Conservation (phyloP, 805 yeast species). For the Candida insectalens region DNA sequence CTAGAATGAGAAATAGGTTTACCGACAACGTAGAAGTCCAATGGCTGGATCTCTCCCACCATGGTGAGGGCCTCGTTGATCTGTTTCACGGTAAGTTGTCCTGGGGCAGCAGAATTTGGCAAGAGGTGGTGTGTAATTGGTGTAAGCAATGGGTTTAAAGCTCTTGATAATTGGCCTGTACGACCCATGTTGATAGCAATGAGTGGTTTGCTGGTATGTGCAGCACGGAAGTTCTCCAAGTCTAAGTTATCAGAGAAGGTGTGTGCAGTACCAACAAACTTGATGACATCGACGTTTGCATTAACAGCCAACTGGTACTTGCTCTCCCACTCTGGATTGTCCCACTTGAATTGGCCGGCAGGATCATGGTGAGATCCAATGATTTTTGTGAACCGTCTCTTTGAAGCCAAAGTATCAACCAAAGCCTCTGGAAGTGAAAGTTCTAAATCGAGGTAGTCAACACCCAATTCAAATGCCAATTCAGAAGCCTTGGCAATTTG, state of each 20-base stretch:
- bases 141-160: slow-evolving; percentile 64
- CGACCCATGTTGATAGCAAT: slow-evolving; percentile 79
- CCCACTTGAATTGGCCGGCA: slow-evolving; percentile 55
- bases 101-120: slow-evolving; percentile 70
- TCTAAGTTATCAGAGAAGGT: slow-evolving; percentile 56
- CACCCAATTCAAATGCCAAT: slow-evolving; percentile 67
- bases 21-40: slow-evolving; percentile 69
- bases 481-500: slow-evolving; percentile 40
- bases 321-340: slow-evolving; percentile 61
- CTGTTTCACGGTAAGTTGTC: slow-evolving; percentile 59
- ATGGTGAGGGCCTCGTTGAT: slow-evolving; percentile 46
- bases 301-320: slow-evolving; percentile 58
- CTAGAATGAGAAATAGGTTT: slow-evolving; percentile 77
- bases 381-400: slow-evolving; percentile 53
- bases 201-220: slow-evolving; percentile 51
- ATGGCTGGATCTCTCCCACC: slow-evolving; percentile 52
- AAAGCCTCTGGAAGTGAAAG: slow-evolving; percentile 54
- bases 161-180: slow-evolving; percentile 69
- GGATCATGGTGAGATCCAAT: slow-evolving; percentile 83
- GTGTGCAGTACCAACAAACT: slow-evolving; percentile 74
- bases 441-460: slow-evolving; percentile 76
- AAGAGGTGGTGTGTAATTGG: slow-evolving; percentile 73
- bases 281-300: slow-evolving; percentile 62
- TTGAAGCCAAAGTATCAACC: slow-evolving; percentile 39
- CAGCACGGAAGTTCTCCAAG: slow-evolving; percentile 58